phyloP scores from a whole-genome alignment of 257 asterid species.

The Primulina tabacum region DNA sequence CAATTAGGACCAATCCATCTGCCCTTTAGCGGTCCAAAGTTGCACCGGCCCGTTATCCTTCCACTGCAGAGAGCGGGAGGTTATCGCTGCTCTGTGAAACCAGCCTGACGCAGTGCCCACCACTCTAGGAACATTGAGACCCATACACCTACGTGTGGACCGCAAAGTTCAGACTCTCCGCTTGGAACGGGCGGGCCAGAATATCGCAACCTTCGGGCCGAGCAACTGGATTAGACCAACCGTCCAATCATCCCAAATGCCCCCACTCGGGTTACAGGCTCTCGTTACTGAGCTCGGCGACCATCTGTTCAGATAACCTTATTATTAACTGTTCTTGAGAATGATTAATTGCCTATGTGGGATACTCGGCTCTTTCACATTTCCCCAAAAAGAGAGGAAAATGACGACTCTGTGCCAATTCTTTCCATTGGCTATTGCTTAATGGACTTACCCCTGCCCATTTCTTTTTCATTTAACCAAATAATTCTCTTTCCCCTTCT shows the following conservation, averaged over 20 bases:
- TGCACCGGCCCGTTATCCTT: constrained; percentile 4
- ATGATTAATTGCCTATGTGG: neutral
- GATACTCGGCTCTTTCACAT: neutral
- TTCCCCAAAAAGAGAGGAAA: neutral
- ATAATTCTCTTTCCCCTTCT: too few relatives aligned
- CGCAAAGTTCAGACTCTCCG: neutral
- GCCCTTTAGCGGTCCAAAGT: neutral
- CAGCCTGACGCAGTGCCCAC: constrained; percentile 6
- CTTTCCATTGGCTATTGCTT: too few relatives aligned
- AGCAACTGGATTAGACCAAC: neutral
- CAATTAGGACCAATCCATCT: neutral
- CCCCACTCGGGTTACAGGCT: constrained; percentile 10
- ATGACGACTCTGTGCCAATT: neutral
- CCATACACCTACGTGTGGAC: neutral
- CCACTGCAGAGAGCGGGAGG: constrained; percentile 10
- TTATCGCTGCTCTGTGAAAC: constrained; percentile 9
- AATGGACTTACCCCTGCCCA: too few relatives aligned
- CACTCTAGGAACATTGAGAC: neutral
- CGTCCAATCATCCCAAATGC: neutral
- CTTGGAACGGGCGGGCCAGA: constrained; percentile 9
- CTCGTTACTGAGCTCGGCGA: neutral
- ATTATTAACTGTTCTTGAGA: too few relatives aligned
- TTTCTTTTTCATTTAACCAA: too few relatives aligned
- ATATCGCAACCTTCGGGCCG: neutral
- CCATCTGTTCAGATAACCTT: neutral